Evolutionary conservation across 768 basidiomycete genomes (phyloP).

Genomic region (Leccinum aurantiacum): DNA sequence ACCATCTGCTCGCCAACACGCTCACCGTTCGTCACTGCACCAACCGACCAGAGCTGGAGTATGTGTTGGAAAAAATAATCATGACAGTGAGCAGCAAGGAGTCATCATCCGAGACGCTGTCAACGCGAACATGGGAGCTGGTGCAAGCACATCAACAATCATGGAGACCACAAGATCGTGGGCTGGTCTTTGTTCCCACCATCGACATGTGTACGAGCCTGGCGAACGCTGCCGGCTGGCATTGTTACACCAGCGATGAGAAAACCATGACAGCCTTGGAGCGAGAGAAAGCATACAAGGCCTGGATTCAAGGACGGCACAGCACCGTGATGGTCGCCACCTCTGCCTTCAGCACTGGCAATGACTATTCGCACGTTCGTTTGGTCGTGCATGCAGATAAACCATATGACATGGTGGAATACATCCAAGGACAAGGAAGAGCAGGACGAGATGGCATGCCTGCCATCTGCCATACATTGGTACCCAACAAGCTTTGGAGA

Average conservation of each 20-base stretch:
- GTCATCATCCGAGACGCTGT: too few relatives aligned
- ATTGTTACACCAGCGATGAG: constrained; percentile 18
- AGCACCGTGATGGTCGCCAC: constrained; percentile 20
- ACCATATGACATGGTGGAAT: constrained; percentile 23
- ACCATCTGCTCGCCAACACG: neutral
- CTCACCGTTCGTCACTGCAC: neutral
- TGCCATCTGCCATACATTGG: neutral
- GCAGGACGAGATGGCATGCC: constrained; percentile 17
- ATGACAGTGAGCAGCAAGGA: too few relatives aligned
- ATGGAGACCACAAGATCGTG: neutral
- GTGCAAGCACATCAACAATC: too few relatives aligned
- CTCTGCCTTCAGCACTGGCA: constrained; percentile 28
- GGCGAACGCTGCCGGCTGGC: neutral
- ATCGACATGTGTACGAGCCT: neutral
- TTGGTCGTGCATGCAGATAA: constrained; percentile 22
- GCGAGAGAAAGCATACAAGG: neutral
- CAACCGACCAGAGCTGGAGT: constrained; percentile 13
- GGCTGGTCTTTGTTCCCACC: constrained; percentile 14
- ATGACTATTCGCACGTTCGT: constrained; percentile 23
- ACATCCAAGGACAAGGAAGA: constrained; percentile 21
- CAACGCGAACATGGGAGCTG: too few relatives aligned
- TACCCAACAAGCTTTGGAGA: neutral
- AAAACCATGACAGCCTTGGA: neutral
- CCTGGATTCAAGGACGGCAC: constrained; percentile 13
- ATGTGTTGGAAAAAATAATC: neutral